Evolutionary conservation across 306 rosid species (phyloP), one percentile per base, ranked within the genome.

Genomic region (Alnus rubra): DNA sequence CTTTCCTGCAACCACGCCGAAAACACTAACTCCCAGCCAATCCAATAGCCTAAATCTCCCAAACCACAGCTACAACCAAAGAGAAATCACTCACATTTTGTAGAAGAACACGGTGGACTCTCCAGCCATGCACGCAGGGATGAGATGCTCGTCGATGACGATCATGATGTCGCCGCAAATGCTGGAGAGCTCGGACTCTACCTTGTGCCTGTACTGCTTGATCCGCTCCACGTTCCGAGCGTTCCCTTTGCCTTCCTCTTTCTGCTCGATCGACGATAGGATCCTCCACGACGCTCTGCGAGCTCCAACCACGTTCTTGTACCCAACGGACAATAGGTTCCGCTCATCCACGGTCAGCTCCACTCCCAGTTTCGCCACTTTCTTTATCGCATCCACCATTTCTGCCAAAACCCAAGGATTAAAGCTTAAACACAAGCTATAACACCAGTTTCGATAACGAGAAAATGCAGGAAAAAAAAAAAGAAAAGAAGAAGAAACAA

Each of bases 211-310:
- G 58, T 84, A 88, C 69, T 84, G 87, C 85, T 74, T 86, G 81
- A 86, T 86, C 45, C 88, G 71, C 77, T 62, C 86, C 82, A 82
- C 92, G 54, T 79, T 84, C 69, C 67, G 77, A 50, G 82, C 92
- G 75, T 88, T 80, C 58, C 92, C 88, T 63, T 80, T 88, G 15
- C 82, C 31, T 54, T 88, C 92, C 86, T 88, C 89, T 82, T 86
- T 84, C 78, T 84, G 89, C 82, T 88, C 89, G 42, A 88, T 82
- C 19, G 92, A 88, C 15, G 89, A 88, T 15, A 88, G 78, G 14
- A 88, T 86, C 85, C 92, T 88, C 92, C 92, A 88, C 7, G 92
- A 88, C 39, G 92, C 92, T 71, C 92, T 82, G 48, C 88, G 88
- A 78, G 90, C 90, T 49, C 90, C 92, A 8, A 88, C 86, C 19